phyloP scores from a whole-genome alignment of 2,329 filamentous ascomycete species.

The Pleoardoris graminearum region DNA sequence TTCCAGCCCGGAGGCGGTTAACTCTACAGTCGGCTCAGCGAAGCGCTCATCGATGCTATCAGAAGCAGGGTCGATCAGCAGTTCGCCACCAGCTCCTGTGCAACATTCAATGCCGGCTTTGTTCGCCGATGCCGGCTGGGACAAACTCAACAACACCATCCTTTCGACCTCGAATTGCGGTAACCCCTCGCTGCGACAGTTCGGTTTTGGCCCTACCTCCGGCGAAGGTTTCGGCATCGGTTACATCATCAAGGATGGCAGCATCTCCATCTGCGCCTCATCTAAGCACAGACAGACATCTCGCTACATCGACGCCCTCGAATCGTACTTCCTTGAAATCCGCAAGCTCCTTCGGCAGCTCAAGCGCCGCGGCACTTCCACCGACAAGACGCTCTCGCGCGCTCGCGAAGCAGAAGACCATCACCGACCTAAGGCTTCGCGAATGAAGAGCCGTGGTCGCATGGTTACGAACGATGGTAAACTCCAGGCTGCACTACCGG shows the following conservation, averaged over 20 bases:
- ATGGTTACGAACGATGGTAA: constrained; percentile 66
- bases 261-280: constrained; percentile 86
- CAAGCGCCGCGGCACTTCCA: constrained; percentile 58
- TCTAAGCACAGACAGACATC: constrained; percentile 93
- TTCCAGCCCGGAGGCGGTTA: constrained; percentile 58
- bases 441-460: constrained; percentile 72
- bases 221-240: constrained; percentile 96
- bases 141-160: constrained; percentile 92
- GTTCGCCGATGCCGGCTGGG: constrained; percentile 89
- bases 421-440: constrained; percentile 44
- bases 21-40: constrained; percentile 58
- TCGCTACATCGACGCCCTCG: constrained; percentile 85
- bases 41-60: constrained; percentile 57
- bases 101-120: constrained; percentile 68
- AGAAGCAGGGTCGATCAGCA: constrained; percentile 52
- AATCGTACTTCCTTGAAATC: constrained; percentile 89
- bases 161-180: constrained; percentile 98
- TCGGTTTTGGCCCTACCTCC: constrained; percentile 93
- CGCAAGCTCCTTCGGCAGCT: constrained; percentile 78
- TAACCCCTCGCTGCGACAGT: constrained; percentile 91
- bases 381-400: constrained; percentile 58
- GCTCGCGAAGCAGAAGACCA: constrained; percentile 64
- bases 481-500: constrained; percentile 58
- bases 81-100: constrained; percentile 56
- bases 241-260: constrained; percentile 97